These are phyloP conservation scores for Moesziomyces globuligerus DNA, from an alignment of 1,284 basidiomycete genomes.

Conservation along the genomic window DNA sequence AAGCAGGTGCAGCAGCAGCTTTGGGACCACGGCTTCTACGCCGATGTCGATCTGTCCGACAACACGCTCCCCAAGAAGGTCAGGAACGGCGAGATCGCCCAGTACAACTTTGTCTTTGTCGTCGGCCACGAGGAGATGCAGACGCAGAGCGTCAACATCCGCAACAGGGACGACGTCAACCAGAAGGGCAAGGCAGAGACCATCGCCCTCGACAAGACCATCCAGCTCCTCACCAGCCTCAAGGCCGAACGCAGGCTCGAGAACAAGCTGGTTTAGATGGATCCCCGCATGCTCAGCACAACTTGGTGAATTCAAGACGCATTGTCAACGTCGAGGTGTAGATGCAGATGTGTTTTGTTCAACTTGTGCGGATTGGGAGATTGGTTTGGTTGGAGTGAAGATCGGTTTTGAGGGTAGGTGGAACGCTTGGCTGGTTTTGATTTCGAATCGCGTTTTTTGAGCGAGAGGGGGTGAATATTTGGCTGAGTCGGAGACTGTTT, in stretches of 20 bases:
- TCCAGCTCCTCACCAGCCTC: conserved; percentile 43
- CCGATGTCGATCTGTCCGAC: conserved; percentile 90
- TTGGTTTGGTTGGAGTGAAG: no score
- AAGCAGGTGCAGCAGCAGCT: conserved; percentile 79
- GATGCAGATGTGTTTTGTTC: background rate
- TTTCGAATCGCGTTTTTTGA: no score
- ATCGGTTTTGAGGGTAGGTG: no score
- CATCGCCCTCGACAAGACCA: conserved; percentile 53
- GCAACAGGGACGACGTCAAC: conserved; percentile 73
- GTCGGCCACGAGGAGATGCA: conserved; percentile 93
- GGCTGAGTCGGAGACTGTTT: no score
- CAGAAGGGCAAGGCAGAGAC: conserved; percentile 65
- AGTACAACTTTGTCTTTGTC: conserved; percentile 95
- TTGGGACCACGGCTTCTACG: conserved; percentile 79
- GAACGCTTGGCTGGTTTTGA: no score
- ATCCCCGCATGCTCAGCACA: no score
- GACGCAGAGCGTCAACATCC: conserved; percentile 86
- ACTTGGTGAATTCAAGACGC: no score
- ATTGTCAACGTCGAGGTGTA: no score
- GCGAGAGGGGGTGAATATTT: no score
- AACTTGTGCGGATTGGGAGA: no score
- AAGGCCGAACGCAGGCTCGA: conserved; percentile 53
- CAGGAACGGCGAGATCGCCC: conserved; percentile 62
- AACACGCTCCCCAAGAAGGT: conserved; percentile 98
- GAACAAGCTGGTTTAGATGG: conserved; percentile 53